Evolutionary conservation across 805 yeast genomes (phyloP).

Genomic region (Suhomyces tanzawaensis): DNA sequence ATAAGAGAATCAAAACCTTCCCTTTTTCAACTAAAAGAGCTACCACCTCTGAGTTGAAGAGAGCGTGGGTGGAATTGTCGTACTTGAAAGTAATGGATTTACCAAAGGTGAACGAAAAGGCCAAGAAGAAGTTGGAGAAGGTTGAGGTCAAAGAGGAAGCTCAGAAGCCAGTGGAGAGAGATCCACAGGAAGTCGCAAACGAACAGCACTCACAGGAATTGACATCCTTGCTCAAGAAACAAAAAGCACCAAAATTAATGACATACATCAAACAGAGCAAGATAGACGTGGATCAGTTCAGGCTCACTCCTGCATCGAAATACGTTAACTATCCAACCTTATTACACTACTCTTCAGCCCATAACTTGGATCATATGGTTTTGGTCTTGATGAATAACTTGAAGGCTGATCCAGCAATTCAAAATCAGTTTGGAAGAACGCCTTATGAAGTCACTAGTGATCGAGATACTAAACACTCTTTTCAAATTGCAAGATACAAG

Average conservation of each 20-base stretch:
- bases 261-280: slow-evolving; percentile 59
- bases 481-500: slow-evolving; percentile 63
- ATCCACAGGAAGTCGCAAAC: slow-evolving; percentile 26
- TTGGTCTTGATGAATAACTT: slow-evolving; percentile 57
- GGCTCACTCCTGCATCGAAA: slow-evolving; percentile 52
- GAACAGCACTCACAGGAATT: slow-evolving; percentile 60
- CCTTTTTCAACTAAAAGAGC: slow-evolving; percentile 93
- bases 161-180: slow-evolving; percentile 14
- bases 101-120: slow-evolving; percentile 47
- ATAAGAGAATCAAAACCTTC: slow-evolving; percentile 61
- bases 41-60: slow-evolving; percentile 72
- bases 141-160: slow-evolving; percentile 1
- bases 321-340: slow-evolving; percentile 65
- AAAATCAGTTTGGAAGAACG: slow-evolving; percentile 55
- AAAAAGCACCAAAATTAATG: slow-evolving; percentile 72
- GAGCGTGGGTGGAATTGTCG: slow-evolving; percentile 79
- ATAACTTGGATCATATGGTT: slow-evolving; percentile 67
- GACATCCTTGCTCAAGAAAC: slow-evolving; percentile 59
- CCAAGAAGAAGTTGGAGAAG: slow-evolving; percentile 14
- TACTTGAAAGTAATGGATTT: slow-evolving; percentile 52
- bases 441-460: slow-evolving; percentile 66
- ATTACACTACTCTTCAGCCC: slow-evolving; percentile 72
- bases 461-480: slow-evolving; percentile 46
- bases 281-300: slow-evolving; percentile 47
- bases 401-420: slow-evolving; percentile 66